Evolutionary conservation across 2,329 filamentous ascomycete genomes (phyloP), one percentile per base, ranked within the genome.

Genomic region (Aspergillus ibericus): DNA sequence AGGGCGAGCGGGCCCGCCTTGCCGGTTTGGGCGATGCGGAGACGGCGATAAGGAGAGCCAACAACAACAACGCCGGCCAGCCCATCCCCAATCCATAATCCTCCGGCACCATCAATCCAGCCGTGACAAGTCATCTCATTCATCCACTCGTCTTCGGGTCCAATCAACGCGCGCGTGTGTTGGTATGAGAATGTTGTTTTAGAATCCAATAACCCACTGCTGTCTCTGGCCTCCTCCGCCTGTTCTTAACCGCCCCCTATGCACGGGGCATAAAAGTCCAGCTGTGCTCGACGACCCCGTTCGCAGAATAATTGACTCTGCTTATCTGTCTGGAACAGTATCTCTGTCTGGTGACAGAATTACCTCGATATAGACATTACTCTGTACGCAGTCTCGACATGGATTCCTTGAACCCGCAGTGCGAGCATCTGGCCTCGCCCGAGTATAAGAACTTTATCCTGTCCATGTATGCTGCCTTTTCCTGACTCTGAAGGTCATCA

Each of bases 381-480:
- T 12, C 29, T 47, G 32, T 16, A 25, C 27, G n/a, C 46, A 15
- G n/a, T 46, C 42, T 56, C 49, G 9, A 22, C 32, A 70, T 70
- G 72, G 68, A 68, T 52, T 54, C 66, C 6, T 59, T 61, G 15
- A 68, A 64, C 15, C 66, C 69, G 12, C 75, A 81, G 57, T 86
- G 83, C 68, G 74, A 78, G 61, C 74, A 81, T 68, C 78, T 86
- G 62, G 76, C 79, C 58, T 77, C 79, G 55, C 81, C 82, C 27
- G 79, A 80, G 66, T 75, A 80, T 49, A 68, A 80, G 65, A 84
- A 84, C 72, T 81, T 85, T 63, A 69, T 73, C 52, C 70, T 85
- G 56, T 85, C 83, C 8, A 75, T 85, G 82, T 85, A 77, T 64
- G 78, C 35, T 18, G 29, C 20, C 15, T 59, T 18, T 40, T 58